A percentile compares a stretch with the other conserved stretches of the same genome.
Evolutionary conservation across 202 grass and related monocot species (phyloP).

Genomic region (Zizania palustris): DNA sequence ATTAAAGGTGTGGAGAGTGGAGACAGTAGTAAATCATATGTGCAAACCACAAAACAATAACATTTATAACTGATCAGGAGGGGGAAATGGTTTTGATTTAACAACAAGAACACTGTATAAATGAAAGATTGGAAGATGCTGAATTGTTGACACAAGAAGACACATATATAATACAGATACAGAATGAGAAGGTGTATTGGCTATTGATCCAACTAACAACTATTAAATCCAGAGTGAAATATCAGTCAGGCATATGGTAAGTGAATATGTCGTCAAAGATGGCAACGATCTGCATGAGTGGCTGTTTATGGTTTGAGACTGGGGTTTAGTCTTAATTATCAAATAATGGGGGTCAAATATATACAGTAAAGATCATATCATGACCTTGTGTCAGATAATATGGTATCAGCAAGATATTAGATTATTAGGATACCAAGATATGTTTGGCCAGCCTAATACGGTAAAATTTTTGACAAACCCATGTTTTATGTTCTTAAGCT

Average conservation of each 20-base stretch:
- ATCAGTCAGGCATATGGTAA: slow-evolving; percentile 2
- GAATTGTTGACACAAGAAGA: not conserved
- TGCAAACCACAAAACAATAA: not conserved
- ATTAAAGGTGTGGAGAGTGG: not conserved
- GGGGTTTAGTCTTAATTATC: not conserved
- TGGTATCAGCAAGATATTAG: not conserved
- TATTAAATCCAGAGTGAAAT: not conserved
- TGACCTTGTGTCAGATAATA: slow-evolving; percentile 5
- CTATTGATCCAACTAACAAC: not conserved
- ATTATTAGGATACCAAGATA: not conserved
- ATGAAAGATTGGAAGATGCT: not conserved
- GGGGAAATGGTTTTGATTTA: not conserved
- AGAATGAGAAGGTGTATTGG: not conserved
- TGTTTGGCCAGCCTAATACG: slow-evolving; percentile 4
- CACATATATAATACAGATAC: not conserved
- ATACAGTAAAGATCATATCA: slow-evolving; percentile 2
- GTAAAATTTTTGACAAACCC: slow-evolving; percentile 10
- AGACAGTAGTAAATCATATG: slow-evolving; percentile 8
- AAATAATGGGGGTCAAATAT: slow-evolving; percentile 9
- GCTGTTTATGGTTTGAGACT: not conserved
- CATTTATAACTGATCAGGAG: not conserved
- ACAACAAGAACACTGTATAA: not conserved
- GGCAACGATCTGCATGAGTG: not conserved
- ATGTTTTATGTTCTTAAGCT: not conserved
- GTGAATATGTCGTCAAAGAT: not conserved